A percentile compares a stretch with the other conserved stretches of the same genome.
Evolutionary conservation across 805 yeast species (phyloP).

Genomic region (Candida stauntonica): DNA sequence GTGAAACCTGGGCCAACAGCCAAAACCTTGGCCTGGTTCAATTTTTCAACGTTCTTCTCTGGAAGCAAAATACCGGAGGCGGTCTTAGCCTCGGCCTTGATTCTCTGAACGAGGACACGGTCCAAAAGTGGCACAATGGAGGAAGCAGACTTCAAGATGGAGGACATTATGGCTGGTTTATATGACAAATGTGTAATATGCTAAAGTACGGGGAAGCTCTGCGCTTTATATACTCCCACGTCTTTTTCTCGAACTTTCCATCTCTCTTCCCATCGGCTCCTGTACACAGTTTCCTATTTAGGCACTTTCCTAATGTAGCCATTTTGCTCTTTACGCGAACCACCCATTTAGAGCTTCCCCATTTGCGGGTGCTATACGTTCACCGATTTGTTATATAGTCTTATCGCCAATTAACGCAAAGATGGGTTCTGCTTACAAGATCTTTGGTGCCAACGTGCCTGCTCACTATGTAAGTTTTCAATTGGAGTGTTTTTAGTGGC

Average conservation of each 20-base stretch:
- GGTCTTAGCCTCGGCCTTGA: slow-evolving; percentile 87
- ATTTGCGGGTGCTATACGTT: not conserved
- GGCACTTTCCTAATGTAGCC: no score
- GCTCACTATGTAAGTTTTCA: slow-evolving; percentile 26
- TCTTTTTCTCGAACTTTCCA: slow-evolving; percentile 4
- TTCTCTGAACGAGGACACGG: slow-evolving; percentile 93
- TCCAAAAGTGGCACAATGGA: slow-evolving; percentile 89
- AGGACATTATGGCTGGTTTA: slow-evolving; percentile 32
- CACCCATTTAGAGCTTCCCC: no score
- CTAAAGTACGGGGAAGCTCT: not conserved
- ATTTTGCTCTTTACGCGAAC: no score
- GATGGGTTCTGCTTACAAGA: slow-evolving; percentile 28
- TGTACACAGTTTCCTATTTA: not conserved
- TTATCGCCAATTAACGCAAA: not conserved
- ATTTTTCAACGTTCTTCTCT: slow-evolving; percentile 92
- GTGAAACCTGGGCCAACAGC: slow-evolving; percentile 94
- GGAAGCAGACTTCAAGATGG: slow-evolving; percentile 76
- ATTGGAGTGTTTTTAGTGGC: no score
- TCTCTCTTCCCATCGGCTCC: not conserved
- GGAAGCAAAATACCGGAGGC: slow-evolving; percentile 92
- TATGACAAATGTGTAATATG: not conserved
- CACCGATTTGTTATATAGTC: not conserved
- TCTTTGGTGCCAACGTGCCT: slow-evolving; percentile 27
- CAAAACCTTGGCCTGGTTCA: slow-evolving; percentile 85
- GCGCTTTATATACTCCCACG: no score